phyloP scores from a whole-genome alignment of 116 monocot genomes.

The Papilionanthe hybrid region DNA sequence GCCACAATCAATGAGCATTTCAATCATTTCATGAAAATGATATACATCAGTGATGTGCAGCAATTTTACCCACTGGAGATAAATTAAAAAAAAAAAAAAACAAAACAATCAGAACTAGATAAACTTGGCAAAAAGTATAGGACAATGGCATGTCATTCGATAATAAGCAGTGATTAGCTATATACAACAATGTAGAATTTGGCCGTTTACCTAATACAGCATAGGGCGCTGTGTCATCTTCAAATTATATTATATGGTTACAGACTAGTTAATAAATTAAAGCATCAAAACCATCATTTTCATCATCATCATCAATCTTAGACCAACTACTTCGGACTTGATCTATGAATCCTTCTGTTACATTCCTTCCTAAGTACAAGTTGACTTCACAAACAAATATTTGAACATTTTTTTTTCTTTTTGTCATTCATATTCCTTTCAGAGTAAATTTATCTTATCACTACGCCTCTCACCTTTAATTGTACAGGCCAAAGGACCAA shows the following conservation, averaged over 20 bases:
- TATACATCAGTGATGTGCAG: slow-evolving; percentile 55
- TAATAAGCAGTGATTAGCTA: background rate
- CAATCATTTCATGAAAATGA: slow-evolving; percentile 90
- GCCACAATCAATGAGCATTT: slow-evolving; percentile 81
- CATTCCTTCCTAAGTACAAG: background rate
- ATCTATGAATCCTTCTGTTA: background rate
- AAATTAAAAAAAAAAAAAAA: slow-evolving; percentile 4
- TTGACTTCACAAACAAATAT: too few relatives aligned
- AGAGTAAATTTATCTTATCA: too few relatives aligned
- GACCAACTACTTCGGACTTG: background rate
- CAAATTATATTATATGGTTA: background rate
- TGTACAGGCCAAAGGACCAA: too few relatives aligned
- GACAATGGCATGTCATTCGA: background rate
- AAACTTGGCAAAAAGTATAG: background rate
- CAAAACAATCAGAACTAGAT: background rate
- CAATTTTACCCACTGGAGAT: slow-evolving; percentile 49
- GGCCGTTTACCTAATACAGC: background rate
- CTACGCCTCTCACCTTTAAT: too few relatives aligned
- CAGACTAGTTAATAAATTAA: background rate
- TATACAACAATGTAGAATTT: background rate
- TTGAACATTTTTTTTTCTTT: too few relatives aligned
- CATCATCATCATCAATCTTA: too few relatives aligned
- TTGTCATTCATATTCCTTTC: too few relatives aligned
- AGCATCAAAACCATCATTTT: background rate
- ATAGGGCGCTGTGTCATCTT: background rate